These are phyloP conservation scores for Clarireedia hainanense DNA, from an alignment of 2,329 filamentous ascomycete species.

Conservation along the genomic window DNA sequence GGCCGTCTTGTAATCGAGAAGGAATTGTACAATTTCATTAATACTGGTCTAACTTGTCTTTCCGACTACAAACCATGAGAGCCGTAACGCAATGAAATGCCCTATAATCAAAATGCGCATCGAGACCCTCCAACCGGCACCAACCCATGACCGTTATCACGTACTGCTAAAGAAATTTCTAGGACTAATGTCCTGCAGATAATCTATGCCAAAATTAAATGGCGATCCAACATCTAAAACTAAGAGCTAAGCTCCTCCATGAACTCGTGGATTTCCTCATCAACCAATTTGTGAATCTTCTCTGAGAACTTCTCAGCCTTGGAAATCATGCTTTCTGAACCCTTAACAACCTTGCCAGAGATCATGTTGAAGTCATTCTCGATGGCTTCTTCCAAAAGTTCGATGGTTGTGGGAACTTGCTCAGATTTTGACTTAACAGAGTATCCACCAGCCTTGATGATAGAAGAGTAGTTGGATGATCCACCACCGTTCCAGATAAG, in stretches of 20 bases:
- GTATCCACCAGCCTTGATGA: constrained; percentile 68
- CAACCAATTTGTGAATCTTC: constrained; percentile 55
- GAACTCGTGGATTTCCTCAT: constrained; percentile 54
- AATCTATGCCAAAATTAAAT: constrained; percentile 16
- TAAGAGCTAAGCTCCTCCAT: constrained; percentile 39
- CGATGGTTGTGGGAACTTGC: constrained; percentile 44
- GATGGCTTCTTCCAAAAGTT: constrained; percentile 53
- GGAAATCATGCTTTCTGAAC: constrained; percentile 42
- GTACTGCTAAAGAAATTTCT: constrained; percentile 18
- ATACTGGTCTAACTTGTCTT: constrained; percentile 18
- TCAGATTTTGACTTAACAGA: constrained; percentile 42
- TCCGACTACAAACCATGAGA: constrained; percentile 15
- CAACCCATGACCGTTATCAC: constrained; percentile 23
- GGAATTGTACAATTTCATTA: constrained; percentile 11
- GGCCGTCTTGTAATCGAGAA: not conserved
- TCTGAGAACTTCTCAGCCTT: constrained; percentile 55
- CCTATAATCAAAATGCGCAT: constrained; percentile 26
- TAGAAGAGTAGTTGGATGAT: constrained; percentile 80
- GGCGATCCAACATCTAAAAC: constrained; percentile 7
- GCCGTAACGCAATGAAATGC: constrained; percentile 22
- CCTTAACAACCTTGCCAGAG: constrained; percentile 49
- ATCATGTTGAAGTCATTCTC: constrained; percentile 49
- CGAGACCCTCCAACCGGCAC: constrained; percentile 23
- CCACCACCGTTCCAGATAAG: constrained; percentile 99
- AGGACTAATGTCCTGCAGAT: constrained; percentile 12